phyloP scores from a whole-genome alignment of 495 filamentous ascomycete genomes.

The Cairneyella variabilis region DNA sequence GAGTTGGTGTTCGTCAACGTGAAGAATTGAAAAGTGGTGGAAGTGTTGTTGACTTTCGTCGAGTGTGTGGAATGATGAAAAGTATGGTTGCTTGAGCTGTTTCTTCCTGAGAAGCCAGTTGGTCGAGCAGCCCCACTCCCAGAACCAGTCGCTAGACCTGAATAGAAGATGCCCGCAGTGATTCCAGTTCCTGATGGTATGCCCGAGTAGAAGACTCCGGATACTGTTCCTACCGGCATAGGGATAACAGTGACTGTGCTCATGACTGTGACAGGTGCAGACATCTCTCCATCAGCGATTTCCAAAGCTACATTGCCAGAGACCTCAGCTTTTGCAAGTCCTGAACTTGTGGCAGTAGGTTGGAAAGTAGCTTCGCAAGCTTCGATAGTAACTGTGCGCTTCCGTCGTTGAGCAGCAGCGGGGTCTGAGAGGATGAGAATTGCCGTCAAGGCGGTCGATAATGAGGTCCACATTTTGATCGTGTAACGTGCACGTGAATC shows the following conservation, averaged over 20 bases:
- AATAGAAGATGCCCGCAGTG: constrained; percentile 7
- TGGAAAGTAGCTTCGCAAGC: not conserved
- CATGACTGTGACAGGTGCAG: not conserved
- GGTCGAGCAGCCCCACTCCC: not conserved
- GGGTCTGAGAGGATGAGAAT: constrained; percentile 7
- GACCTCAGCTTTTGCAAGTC: not conserved
- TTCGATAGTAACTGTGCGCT: not conserved
- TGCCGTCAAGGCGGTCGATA: constrained; percentile 8
- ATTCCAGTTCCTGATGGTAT: not conserved
- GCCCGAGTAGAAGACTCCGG: not conserved
- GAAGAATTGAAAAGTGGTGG: not conserved
- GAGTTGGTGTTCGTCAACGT: not conserved
- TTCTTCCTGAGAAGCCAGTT: not conserved
- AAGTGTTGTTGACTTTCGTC: not conserved
- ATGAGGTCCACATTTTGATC: constrained; percentile 10
- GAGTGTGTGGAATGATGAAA: not conserved
- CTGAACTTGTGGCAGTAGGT: not conserved
- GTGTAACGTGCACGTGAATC: no score
- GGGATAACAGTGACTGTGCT: constrained; percentile 11
- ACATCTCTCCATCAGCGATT: not conserved
- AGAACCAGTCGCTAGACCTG: not conserved
- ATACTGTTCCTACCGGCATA: not conserved
- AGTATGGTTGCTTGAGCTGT: not conserved
- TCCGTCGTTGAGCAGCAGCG: not conserved
- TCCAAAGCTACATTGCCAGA: not conserved